These are phyloP conservation scores for Artemisia argyi DNA, from an alignment of 129 eudicot genomes.

Conservation along the genomic window DNA sequence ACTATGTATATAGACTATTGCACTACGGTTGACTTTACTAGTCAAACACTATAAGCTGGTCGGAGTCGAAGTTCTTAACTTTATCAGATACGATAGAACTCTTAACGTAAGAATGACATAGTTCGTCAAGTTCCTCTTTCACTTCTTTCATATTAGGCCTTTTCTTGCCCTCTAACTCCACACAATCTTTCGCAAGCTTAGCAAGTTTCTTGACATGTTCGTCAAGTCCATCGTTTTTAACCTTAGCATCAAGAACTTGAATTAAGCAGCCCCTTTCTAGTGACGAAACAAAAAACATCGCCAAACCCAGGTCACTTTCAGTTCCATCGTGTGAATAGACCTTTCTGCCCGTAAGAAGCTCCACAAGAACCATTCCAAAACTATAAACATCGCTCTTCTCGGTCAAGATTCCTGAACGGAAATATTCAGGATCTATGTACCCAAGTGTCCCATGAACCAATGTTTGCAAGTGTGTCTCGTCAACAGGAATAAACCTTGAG, in stretches of 20 bases:
- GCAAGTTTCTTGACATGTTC: slow-evolving; percentile 23
- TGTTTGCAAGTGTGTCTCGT: slow-evolving; percentile 26
- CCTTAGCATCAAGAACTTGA: slow-evolving; percentile 26
- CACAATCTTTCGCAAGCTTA: slow-evolving; percentile 15
- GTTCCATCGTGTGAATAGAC: slow-evolving; percentile 25
- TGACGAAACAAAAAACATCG: slow-evolving; percentile 19
- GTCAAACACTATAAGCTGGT: slow-evolving; percentile 8
- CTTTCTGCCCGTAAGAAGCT: slow-evolving; percentile 33
- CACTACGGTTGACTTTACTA: background rate
- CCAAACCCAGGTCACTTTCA: slow-evolving; percentile 28
- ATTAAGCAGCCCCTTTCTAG: slow-evolving; percentile 22
- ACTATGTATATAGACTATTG: background rate
- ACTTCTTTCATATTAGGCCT: slow-evolving; percentile 32
- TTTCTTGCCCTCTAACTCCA: slow-evolving; percentile 20
- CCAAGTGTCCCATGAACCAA: slow-evolving; percentile 28
- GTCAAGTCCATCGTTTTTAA: slow-evolving; percentile 23
- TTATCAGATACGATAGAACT: slow-evolving; percentile 12
- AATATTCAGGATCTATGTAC: slow-evolving; percentile 36
- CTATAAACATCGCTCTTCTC: slow-evolving; percentile 34
- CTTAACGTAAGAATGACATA: slow-evolving; percentile 20
- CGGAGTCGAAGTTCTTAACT: slow-evolving; percentile 10
- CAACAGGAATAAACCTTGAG: slow-evolving; percentile 29
- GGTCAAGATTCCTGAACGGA: slow-evolving; percentile 28
- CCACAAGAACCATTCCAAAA: slow-evolving; percentile 38
- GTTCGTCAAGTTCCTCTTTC: slow-evolving; percentile 14